Conservation (phyloP, 257 asterid genomes). For the Plantago major region DNA sequence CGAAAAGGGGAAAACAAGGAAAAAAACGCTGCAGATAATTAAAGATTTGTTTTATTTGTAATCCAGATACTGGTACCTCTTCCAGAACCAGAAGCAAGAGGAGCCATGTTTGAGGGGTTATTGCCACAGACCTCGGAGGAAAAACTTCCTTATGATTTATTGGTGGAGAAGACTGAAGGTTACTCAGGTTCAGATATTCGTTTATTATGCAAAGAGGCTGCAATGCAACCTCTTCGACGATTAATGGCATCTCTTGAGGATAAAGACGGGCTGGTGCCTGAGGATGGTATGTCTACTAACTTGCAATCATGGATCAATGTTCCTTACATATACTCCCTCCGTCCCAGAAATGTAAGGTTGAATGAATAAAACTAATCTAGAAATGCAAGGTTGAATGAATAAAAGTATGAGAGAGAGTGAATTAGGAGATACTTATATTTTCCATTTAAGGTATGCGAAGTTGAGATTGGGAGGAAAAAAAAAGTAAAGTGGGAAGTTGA, state of each 20-base stretch:
- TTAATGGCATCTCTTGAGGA: conserved; percentile 75
- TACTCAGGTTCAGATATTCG: conserved; percentile 96
- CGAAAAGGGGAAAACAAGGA: too few relatives aligned
- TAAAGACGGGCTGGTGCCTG: conserved; percentile 57
- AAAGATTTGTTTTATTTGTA: conserved; percentile 14
- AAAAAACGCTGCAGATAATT: too few relatives aligned
- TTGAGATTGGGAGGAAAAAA: too few relatives aligned
- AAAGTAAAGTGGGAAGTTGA: too few relatives aligned
- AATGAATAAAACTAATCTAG: too few relatives aligned
- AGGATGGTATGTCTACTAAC: conserved; percentile 54
- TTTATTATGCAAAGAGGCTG: conserved; percentile 93
- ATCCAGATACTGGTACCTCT: conserved; percentile 90
- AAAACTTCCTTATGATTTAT: conserved; percentile 67
- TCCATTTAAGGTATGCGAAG: too few relatives aligned
- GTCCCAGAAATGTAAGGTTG: too few relatives aligned
- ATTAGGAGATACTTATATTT: too few relatives aligned
- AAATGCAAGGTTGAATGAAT: too few relatives aligned
- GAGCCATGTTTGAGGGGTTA: conserved; percentile 83
- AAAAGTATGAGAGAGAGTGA: too few relatives aligned
- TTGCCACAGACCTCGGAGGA: conserved; percentile 47
- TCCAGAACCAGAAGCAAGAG: conserved; percentile 92
- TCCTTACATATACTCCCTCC: too few relatives aligned
- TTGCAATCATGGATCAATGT: too few relatives aligned
- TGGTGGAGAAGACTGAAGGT: conserved; percentile 69
- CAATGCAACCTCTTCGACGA: conserved; percentile 94